These are phyloP conservation scores for Adansonia gregorii DNA, from an alignment of 441 rosid species.

Conservation along the genomic window DNA sequence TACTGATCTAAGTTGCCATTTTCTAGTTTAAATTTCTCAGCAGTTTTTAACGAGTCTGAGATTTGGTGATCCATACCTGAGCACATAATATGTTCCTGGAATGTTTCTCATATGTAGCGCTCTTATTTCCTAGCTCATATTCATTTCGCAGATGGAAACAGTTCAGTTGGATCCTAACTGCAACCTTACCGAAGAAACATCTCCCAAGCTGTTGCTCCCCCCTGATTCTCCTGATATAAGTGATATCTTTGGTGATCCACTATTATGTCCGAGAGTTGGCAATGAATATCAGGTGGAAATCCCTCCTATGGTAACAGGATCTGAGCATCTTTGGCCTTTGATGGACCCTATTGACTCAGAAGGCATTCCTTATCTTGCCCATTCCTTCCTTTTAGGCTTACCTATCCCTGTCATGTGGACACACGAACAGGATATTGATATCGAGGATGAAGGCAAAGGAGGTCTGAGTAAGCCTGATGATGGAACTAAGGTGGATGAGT, in stretches of 20 bases:
- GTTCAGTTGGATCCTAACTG: conserved; percentile 38
- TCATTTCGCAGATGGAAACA: conserved; percentile 44
- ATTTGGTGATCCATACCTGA: background rate
- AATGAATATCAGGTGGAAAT: conserved; percentile 66
- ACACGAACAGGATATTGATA: conserved; percentile 24
- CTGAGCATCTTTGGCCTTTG: conserved; percentile 42
- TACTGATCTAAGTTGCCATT: conserved; percentile 8
- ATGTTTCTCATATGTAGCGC: background rate
- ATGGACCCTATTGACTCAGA: conserved; percentile 44
- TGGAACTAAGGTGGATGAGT: conserved; percentile 37
- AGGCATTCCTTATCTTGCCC: conserved; percentile 35
- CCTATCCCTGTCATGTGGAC: conserved; percentile 57
- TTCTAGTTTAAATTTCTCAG: conserved; percentile 6
- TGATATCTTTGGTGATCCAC: conserved; percentile 57
- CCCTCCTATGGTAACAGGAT: conserved; percentile 61
- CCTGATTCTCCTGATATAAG: conserved; percentile 42
- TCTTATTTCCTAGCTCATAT: conserved; percentile 11
- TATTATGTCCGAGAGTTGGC: conserved; percentile 66
- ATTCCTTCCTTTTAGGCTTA: conserved; percentile 51
- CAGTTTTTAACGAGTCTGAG: background rate
- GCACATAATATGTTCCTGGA: background rate
- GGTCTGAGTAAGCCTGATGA: conserved; percentile 29
- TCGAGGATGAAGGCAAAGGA: conserved; percentile 35
- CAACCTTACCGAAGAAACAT: conserved; percentile 41
- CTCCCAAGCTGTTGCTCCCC: conserved; percentile 35